Base-by-base conservation (phyloP, 2,329 filamentous ascomycete species). In the Penicillium griseofulvum region DNA sequence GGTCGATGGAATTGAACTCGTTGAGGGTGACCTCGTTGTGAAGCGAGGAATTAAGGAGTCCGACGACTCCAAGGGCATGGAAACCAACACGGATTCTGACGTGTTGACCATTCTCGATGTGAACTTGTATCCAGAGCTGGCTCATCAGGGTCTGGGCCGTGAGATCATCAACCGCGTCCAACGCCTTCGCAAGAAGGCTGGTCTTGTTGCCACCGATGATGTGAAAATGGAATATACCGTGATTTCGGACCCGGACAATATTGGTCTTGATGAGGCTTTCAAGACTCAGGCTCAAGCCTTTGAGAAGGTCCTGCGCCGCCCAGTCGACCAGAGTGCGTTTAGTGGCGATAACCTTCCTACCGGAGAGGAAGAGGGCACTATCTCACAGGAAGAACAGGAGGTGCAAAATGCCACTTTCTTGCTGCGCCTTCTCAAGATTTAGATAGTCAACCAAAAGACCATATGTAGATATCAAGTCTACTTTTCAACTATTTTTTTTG, bases 101-200 rank as follows among this genome's bases (percentile, higher is more conserved):
- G 89, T 97, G 44, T 84, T 99, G 65, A 93, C 89, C 56, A 91
- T 99, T 61, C 80, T 99, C n/a, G 91, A 96, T 69, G 84, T 85
- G 1, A 86, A 87, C 55, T 79, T 91, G 24, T 89, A 97, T 70
- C 86, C 91, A 0, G 91, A 96, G 69, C 81, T 99, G 34, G 89
- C 88, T 44, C 85, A 92, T 62, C 92, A 97, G 74, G 94, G 92
- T 52, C 76, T 99, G 51, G 93, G 90, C 1, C 84, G 94, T 66
- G 94, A 97, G 75, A 88, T 99, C 62, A 89, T 99, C 78, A 89
- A 96, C 73, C 87, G 93, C 38, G 89, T 99, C 22, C 94, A 99
- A 77, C 85, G 90, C 63, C 80, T 97, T 59, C 87, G 94, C 62
- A 99, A 99, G 84, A 94, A 94, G 79, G 92, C 92, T 8, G 91